phyloP scores from a whole-genome alignment of 768 basidiomycete genomes.

The Antrodiella citrinella region DNA sequence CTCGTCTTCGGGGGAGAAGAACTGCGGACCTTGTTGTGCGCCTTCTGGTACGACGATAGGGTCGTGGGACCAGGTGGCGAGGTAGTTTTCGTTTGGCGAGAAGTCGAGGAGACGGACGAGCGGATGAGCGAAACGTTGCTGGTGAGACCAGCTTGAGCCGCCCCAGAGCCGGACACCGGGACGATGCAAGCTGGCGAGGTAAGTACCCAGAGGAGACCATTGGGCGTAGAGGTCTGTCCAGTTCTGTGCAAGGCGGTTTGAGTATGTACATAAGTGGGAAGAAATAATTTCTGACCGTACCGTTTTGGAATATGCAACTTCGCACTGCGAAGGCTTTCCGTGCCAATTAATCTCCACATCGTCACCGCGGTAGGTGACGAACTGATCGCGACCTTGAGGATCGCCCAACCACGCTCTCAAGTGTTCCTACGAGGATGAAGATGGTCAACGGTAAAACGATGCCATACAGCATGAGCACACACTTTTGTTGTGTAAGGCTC shows the following conservation, averaged over 20 bases:
- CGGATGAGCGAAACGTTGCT: conserved; percentile 91
- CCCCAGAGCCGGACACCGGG: conserved; percentile 97
- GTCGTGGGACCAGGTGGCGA: conserved; percentile 97
- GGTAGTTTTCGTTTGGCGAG: conserved; percentile 92
- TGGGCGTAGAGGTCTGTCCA: conserved; percentile 97
- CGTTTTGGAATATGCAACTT: conserved; percentile 65
- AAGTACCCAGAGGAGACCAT: conserved; percentile 97
- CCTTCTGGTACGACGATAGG: conserved; percentile 81
- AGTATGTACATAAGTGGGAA: conserved; percentile 8
- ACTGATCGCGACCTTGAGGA: conserved; percentile 88
- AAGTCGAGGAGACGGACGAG: conserved; percentile 95
- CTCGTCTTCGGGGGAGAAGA: conserved; percentile 89
- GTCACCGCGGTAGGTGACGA: conserved; percentile 88
- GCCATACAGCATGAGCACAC: conserved; percentile 9
- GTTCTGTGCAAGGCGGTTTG: conserved; percentile 38
- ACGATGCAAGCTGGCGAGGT: conserved; percentile 85
- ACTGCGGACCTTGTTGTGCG: conserved; percentile 73
- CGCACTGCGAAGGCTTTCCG: conserved; percentile 81
- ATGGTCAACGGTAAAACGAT: neutral
- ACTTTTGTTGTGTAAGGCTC: conserved; percentile 77
- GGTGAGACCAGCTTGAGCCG: conserved; percentile 80
- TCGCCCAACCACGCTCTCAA: conserved; percentile 93
- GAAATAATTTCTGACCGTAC: conserved; percentile 34
- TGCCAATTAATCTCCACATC: conserved; percentile 91
- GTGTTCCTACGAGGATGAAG: conserved; percentile 60